Percentiles rank a stretch among this genome's conserved stretches.
Evolutionary conservation across 768 basidiomycete species (phyloP).

Genomic region (Mycena galericulata): DNA sequence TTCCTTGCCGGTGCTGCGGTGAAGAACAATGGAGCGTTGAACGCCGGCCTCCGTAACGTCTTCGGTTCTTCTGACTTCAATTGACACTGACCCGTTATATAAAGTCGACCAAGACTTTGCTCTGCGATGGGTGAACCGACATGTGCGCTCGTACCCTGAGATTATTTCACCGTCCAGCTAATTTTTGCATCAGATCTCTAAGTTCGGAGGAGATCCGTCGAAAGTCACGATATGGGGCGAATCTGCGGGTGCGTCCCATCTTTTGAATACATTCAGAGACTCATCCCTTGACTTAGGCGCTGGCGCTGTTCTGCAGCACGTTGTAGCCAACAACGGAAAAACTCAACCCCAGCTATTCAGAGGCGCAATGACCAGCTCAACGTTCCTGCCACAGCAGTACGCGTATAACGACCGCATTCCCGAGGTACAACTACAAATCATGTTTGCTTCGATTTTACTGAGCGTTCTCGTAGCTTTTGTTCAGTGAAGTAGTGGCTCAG

Average conservation of each 20-base stretch:
- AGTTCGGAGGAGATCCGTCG: too few relatives aligned
- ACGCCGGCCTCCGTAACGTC: conserved; percentile 20
- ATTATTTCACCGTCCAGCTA: too few relatives aligned
- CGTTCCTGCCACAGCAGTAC: background rate
- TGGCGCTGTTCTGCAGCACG: background rate
- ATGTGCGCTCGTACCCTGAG: background rate
- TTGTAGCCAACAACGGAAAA: background rate
- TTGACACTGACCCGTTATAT: too few relatives aligned
- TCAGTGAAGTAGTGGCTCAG: too few relatives aligned
- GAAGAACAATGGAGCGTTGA: conserved; percentile 21
- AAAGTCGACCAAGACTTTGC: conserved; percentile 20
- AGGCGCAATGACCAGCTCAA: background rate
- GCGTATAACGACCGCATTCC: conserved; percentile 5
- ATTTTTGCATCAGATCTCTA: too few relatives aligned
- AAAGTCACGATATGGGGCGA: too few relatives aligned
- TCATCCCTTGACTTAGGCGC: background rate
- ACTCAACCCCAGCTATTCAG: background rate
- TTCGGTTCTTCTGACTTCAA: background rate
- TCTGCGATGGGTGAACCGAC: background rate
- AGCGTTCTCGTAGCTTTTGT: too few relatives aligned
- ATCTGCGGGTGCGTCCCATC: too few relatives aligned
- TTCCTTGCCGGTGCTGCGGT: conserved; percentile 23
- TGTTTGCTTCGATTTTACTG: background rate
- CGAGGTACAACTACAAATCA: too few relatives aligned
- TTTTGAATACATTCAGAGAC: background rate